A percentile compares a stretch with the other conserved stretches of the same genome.
These are phyloP conservation scores for Sutorius australiensis DNA, from an alignment of 768 basidiomycete species.

Conservation along the genomic window DNA sequence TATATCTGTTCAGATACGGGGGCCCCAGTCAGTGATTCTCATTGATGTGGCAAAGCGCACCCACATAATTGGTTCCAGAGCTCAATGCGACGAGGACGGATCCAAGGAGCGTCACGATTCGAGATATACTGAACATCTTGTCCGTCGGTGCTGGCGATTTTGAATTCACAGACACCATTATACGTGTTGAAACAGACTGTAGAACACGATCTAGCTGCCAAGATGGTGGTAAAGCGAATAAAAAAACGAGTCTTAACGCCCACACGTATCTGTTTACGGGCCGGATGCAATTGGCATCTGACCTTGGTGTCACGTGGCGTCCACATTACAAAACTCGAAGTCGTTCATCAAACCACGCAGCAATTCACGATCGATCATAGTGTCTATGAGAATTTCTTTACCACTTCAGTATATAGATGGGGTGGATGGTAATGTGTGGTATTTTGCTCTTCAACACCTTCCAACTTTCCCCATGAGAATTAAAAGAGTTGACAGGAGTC, in stretches of 20 bases:
- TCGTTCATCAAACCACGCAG: background rate
- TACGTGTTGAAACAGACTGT: background rate
- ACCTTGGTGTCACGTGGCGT: background rate
- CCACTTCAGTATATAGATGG: background rate
- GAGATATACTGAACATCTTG: conserved; percentile 20
- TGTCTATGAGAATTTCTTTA: too few species aligned
- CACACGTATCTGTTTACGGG: too few species aligned
- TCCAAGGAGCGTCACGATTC: conserved; percentile 48
- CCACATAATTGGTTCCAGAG: conserved; percentile 74
- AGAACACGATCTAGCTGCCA: background rate
- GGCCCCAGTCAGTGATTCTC: background rate
- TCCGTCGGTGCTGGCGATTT: conserved; percentile 23
- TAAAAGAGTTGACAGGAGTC: background rate
- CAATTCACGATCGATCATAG: background rate
- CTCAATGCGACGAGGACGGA: conserved; percentile 59
- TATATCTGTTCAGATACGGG: conserved; percentile 20
- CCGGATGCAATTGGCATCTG: background rate
- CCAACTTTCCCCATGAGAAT: background rate
- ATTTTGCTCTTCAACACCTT: background rate
- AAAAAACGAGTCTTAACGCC: background rate
- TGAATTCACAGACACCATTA: conserved; percentile 6
- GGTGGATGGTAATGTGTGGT: background rate
- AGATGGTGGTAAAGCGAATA: background rate
- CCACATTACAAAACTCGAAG: background rate
- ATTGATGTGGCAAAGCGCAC: conserved; percentile 21